Evolutionary conservation across 768 basidiomycete species (phyloP).

Genomic region (Tylopilus subfusipes): DNA sequence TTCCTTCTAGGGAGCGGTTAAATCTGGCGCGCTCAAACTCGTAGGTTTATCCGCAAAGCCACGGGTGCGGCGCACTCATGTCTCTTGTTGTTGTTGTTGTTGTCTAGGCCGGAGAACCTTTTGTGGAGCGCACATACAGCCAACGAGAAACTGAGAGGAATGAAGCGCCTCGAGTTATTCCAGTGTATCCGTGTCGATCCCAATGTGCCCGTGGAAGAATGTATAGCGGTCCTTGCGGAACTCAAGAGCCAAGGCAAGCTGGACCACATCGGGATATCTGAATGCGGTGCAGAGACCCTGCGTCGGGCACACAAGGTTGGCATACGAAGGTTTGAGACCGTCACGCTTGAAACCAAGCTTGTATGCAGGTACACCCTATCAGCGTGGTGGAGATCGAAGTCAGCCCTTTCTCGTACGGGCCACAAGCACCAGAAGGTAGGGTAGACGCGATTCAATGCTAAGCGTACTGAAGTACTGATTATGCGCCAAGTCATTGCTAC

Average conservation of each 20-base stretch:
- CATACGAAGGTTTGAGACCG: background rate
- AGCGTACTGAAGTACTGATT: background rate
- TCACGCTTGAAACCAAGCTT: background rate
- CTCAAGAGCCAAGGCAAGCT: conserved; percentile 35
- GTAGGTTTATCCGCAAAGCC: conserved; percentile 10
- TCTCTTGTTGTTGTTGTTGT: background rate
- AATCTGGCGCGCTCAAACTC: conserved; percentile 11
- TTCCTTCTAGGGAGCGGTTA: conserved; percentile 11
- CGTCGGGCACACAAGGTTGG: conserved; percentile 31
- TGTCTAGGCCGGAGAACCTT: conserved; percentile 36
- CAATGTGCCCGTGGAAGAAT: conserved; percentile 43
- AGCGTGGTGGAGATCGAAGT: conserved; percentile 66
- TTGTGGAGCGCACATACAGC: conserved; percentile 42
- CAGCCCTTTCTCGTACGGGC: conserved; percentile 55
- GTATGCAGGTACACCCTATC: conserved; percentile 47
- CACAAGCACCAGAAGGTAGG: conserved; percentile 43
- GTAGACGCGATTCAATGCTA: background rate
- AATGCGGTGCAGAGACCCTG: conserved; percentile 49
- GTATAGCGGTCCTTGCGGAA: conserved; percentile 39
- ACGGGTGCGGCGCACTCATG: background rate
- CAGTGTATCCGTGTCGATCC: conserved; percentile 47
- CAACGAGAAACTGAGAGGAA: conserved; percentile 45
- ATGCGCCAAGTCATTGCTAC: conserved; percentile 44
- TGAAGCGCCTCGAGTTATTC: conserved; percentile 58
- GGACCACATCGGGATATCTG: conserved; percentile 57